Evolutionary conservation across 2,329 filamentous ascomycete species (phyloP).

Genomic region (Microcera coccophila): DNA sequence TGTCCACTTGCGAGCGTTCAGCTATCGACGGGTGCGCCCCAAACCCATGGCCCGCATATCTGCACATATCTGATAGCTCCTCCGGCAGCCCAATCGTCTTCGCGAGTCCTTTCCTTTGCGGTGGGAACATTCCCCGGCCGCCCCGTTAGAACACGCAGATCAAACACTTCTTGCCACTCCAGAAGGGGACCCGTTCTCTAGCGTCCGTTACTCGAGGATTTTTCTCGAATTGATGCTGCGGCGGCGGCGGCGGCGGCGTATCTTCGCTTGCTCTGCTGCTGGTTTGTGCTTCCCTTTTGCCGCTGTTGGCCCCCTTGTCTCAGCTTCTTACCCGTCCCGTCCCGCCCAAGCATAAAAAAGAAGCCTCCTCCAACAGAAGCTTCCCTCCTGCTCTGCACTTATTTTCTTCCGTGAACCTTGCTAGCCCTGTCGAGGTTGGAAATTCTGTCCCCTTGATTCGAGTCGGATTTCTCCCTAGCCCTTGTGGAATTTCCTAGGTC

Average conservation of each 20-base stretch:
- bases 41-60: background rate
- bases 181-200: slow-evolving; percentile 22
- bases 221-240: too few relatives aligned
- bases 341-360: background rate
- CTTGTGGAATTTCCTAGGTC: background rate
- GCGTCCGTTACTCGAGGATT: slow-evolving; percentile 16
- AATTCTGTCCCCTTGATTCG: background rate
- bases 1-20: background rate
- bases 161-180: slow-evolving; percentile 13
- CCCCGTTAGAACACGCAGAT: slow-evolving; percentile 1
- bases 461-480: background rate
- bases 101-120: background rate
- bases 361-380: background rate
- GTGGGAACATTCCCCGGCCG: slow-evolving; percentile 6
- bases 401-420: background rate
- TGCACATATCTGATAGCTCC: background rate
- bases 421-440: too few relatives aligned
- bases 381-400: background rate
- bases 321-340: background rate
- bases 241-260: slow-evolving; percentile 1
- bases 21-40: background rate
- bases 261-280: slow-evolving; percentile 4
- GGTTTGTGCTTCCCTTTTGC: background rate
- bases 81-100: too few relatives aligned
- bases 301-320: background rate